Evolutionary conservation across 2,329 filamentous ascomycete species (phyloP).

Genomic region (Chlorencoelia australis): DNA sequence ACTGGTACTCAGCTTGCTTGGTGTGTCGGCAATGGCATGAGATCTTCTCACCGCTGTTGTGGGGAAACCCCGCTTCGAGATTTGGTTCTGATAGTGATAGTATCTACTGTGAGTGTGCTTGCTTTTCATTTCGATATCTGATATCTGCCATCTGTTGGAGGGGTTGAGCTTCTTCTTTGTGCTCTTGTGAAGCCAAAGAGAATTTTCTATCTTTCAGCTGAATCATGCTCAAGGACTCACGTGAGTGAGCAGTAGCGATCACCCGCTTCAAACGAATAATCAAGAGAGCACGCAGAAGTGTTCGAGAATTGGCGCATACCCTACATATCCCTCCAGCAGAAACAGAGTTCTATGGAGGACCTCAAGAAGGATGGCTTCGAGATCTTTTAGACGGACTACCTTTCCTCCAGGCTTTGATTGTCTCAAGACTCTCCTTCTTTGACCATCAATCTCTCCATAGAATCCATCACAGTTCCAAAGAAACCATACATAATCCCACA

Average conservation of each 20-base stretch:
- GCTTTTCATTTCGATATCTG: not conserved
- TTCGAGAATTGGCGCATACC: slow-evolving; percentile 11
- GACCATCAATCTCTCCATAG: slow-evolving; percentile 14
- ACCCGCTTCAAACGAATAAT: slow-evolving; percentile 15
- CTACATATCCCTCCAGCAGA: slow-evolving; percentile 16
- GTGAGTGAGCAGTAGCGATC: slow-evolving; percentile 9
- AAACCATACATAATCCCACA: no score
- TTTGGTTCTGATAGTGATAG: slow-evolving; percentile 15
- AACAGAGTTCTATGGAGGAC: slow-evolving; percentile 15
- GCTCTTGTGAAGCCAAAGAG: not conserved
- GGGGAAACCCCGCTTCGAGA: slow-evolving; percentile 13
- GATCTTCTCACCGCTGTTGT: slow-evolving; percentile 13
- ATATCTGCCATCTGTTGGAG: not conserved
- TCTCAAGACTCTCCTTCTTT: slow-evolving; percentile 15
- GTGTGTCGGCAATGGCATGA: slow-evolving; percentile 15
- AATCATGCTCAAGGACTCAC: slow-evolving; percentile 2
- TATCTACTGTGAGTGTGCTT: slow-evolving; percentile 13
- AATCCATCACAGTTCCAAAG: slow-evolving; percentile 6
- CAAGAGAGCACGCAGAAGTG: slow-evolving; percentile 10
- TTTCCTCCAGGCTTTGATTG: slow-evolving; percentile 14
- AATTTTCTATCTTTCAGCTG: not conserved
- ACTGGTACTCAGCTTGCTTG: no score
- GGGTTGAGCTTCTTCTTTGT: not conserved
- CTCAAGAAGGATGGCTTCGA: slow-evolving; percentile 15
- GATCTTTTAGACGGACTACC: slow-evolving; percentile 15